Conservation (phyloP, 2,329 filamentous ascomycete genomes). For the Ustulina deusta region DNA sequence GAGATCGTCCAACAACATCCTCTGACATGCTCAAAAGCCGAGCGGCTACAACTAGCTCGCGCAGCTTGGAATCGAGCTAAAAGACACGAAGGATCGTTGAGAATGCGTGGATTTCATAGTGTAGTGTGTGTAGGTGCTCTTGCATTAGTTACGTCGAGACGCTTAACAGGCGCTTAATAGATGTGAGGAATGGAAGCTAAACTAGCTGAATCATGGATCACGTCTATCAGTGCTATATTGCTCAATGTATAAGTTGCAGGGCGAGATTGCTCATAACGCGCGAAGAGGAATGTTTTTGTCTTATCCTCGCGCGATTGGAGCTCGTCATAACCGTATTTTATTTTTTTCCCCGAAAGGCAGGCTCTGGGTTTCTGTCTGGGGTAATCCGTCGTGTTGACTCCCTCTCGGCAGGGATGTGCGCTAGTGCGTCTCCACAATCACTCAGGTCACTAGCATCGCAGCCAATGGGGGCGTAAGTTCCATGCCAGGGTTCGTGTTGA, state of each 20-base stretch:
- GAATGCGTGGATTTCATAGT: not conserved
- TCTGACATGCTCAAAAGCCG: not conserved
- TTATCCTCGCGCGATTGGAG: conserved; percentile 5
- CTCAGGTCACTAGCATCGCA: not conserved
- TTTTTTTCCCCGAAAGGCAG: too few relatives aligned
- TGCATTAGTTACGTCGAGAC: not conserved
- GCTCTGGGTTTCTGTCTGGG: conserved; percentile 4
- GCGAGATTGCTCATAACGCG: not conserved
- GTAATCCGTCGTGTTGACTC: conserved; percentile 1
- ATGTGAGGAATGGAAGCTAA: not conserved
- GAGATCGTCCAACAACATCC: too few relatives aligned
- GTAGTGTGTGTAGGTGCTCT: not conserved
- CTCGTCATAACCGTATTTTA: too few relatives aligned
- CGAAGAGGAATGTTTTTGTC: not conserved
- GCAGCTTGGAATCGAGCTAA: conserved; percentile 4
- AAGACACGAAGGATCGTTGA: conserved; percentile 7
- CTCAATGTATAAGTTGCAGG: not conserved
- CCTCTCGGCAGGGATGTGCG: not conserved
- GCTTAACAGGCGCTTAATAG: not conserved
- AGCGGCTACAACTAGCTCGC: conserved; percentile 10
- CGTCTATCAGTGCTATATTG: not conserved
- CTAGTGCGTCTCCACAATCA: conserved; percentile 1
- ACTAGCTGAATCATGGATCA: not conserved
- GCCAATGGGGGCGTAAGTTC: conserved; percentile 7
- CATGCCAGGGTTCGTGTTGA: not conserved